Evolutionary conservation across 495 filamentous ascomycete species (phyloP), one percentile per base, ranked within the genome.

Genomic region (Neurospora sp.): DNA sequence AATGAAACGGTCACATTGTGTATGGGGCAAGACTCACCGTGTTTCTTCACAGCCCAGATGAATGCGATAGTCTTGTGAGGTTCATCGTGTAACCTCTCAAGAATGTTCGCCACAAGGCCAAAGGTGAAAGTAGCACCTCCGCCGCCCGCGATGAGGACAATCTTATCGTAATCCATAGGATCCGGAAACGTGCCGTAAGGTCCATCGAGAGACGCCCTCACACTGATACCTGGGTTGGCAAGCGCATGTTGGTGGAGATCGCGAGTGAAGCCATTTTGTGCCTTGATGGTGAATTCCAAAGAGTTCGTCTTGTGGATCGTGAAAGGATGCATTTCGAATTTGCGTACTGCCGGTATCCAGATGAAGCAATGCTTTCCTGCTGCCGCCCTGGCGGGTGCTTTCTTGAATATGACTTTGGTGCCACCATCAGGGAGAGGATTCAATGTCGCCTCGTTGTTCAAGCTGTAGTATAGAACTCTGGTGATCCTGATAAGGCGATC

Each of bases 341-440:
- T 74, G 41, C 86, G 84, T 39, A 90, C 85, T n/a, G 82, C 81
- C 0, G 87, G 89, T 9, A 90, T 84, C 85, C 85, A 90, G 42
- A 90, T 74, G 71, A 89, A 91, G 71, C 86, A 87, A 74, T 91
- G 89, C 70, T 88, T 88, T 8, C 87, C 88, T 14, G 88, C 85
- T 22, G 77, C 77, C 3, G 85, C 85, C 16, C 81, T 76, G 10
- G 80, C 70, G 2, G 85, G 80, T 0, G 79, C 76, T 65, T 86
- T 86, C 73, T 85, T 82, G 44, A 90, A 78, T 4, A 86, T 82
- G 31, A 90, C 81, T 70, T 86, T 82, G 14, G 87, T 89, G 35
- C 86, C 89, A 7, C 86, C 83, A 47, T 88, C 81, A 1, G 87
- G 83, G 8, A 91, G 83, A 18, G 89, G 83, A 40, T 85, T 84